Percentiles rank a stretch among this genome's conserved stretches.
phyloP scores from a whole-genome alignment of 2,329 filamentous ascomycete species.

The Colletotrichum tropicicola region DNA sequence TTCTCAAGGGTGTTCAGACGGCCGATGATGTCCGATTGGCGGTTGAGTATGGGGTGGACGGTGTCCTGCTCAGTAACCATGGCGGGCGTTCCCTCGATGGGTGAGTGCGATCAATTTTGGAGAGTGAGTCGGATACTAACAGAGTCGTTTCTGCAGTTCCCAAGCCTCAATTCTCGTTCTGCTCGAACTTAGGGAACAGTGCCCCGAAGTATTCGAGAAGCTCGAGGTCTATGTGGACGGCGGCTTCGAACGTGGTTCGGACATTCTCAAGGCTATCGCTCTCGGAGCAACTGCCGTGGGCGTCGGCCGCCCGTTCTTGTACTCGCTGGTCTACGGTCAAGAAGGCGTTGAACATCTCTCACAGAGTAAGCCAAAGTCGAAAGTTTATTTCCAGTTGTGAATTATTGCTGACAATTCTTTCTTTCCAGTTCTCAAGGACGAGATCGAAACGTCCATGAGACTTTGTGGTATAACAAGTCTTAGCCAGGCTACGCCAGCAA shows the following conservation, averaged over 20 bases:
- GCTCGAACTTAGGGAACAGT: conserved; percentile 59
- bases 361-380: neutral
- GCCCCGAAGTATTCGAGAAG: conserved; percentile 28
- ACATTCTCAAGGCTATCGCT: conserved; percentile 77
- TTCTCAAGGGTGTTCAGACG: conserved; percentile 76
- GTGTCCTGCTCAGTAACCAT: conserved; percentile 76
- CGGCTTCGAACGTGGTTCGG: conserved; percentile 70
- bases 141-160: conserved; percentile 52
- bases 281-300: conserved; percentile 71
- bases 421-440: conserved; percentile 35
- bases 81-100: conserved; percentile 67
- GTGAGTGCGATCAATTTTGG: conserved; percentile 48
- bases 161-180: conserved; percentile 29
- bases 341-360: conserved; percentile 57
- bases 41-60: conserved; percentile 69
- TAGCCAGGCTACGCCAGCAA: conserved; percentile 35
- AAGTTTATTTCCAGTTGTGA: accelerated
- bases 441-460: conserved; percentile 40
- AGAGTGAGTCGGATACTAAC: conserved; percentile 57
- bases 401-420: neutral
- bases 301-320: conserved; percentile 73
- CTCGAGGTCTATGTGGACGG: conserved; percentile 70
- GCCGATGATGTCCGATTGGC: conserved; percentile 68
- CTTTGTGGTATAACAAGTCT: conserved; percentile 40
- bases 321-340: conserved; percentile 47